These are phyloP conservation scores for Neofusicoccum umdonicola DNA, from an alignment of 2,329 filamentous ascomycete genomes.

Conservation along the genomic window DNA sequence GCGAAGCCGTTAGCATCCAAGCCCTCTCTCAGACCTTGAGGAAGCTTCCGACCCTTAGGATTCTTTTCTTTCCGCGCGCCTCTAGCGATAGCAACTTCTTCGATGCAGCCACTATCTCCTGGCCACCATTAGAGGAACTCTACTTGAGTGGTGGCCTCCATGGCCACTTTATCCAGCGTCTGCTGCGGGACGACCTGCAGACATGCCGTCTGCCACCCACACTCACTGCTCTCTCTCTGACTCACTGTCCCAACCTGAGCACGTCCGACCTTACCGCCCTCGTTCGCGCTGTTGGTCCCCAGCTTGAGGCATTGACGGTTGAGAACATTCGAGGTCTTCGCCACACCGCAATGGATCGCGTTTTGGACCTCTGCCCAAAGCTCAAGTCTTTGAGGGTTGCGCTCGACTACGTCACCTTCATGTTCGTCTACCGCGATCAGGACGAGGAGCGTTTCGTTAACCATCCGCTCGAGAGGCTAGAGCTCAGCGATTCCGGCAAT, in stretches of 20 bases:
- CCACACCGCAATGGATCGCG: constrained; percentile 38
- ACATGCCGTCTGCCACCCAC: constrained; percentile 29
- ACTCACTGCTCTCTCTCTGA: constrained; percentile 33
- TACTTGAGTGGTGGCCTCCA: constrained; percentile 45
- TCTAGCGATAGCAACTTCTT: constrained; percentile 32
- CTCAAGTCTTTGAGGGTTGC: constrained; percentile 42
- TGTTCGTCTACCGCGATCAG: constrained; percentile 23
- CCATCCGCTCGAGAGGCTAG: constrained; percentile 37
- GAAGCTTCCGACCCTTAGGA: constrained; percentile 44
- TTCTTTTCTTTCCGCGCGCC: constrained; percentile 46
- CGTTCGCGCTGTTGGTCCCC: constrained; percentile 31
- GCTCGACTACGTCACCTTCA: constrained; percentile 46
- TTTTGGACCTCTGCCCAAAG: constrained; percentile 41
- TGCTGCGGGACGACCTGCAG: constrained; percentile 28
- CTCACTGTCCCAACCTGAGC: constrained; percentile 43
- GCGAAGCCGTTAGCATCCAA: constrained; percentile 49
- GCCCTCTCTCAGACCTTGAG: constrained; percentile 51
- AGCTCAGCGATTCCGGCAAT: constrained; percentile 40
- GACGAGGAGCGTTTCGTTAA: constrained; percentile 24
- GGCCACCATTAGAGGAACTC: constrained; percentile 46
- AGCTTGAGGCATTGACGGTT: constrained; percentile 39
- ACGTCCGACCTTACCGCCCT: constrained; percentile 34
- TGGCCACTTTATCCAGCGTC: constrained; percentile 41
- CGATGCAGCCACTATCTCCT: constrained; percentile 31
- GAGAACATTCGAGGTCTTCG: constrained; percentile 41